Conservation (phyloP, 345 rosid species). For the Melastoma malabathricum region DNA sequence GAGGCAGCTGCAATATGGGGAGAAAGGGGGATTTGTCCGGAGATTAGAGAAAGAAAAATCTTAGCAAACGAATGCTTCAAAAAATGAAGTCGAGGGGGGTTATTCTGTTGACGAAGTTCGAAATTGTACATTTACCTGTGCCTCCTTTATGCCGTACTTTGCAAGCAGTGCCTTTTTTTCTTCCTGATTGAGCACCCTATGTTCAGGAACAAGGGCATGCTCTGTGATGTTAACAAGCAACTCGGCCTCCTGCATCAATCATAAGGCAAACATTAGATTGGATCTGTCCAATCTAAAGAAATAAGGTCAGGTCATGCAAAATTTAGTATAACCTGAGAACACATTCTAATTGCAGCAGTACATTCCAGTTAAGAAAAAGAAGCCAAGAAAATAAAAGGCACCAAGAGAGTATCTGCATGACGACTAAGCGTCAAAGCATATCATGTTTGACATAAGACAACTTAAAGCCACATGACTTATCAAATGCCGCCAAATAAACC, state of each 20-base stretch:
- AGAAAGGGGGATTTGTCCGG: neutral
- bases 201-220: slow-evolving; percentile 38
- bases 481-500: no score
- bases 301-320: no score
- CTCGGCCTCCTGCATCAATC: slow-evolving; percentile 34
- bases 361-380: no score
- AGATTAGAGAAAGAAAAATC: neutral
- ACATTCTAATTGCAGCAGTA: no score
- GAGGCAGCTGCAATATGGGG: slow-evolving; percentile 17
- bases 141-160: slow-evolving; percentile 38
- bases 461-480: no score
- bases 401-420: no score
- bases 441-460: no score
- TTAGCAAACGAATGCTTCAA: neutral
- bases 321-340: no score
- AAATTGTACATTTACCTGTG: slow-evolving; percentile 24
- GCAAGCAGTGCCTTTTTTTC: slow-evolving; percentile 39
- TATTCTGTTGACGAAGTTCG: no score
- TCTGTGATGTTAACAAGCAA: slow-evolving; percentile 34
- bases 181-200: slow-evolving; percentile 28
- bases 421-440: no score
- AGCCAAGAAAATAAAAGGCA: no score
- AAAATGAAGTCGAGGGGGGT: no score
- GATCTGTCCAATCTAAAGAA: neutral
- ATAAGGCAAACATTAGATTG: neutral